Base-by-base conservation (phyloP, 1,284 basidiomycete genomes). In the Leccinum solheimii region DNA sequence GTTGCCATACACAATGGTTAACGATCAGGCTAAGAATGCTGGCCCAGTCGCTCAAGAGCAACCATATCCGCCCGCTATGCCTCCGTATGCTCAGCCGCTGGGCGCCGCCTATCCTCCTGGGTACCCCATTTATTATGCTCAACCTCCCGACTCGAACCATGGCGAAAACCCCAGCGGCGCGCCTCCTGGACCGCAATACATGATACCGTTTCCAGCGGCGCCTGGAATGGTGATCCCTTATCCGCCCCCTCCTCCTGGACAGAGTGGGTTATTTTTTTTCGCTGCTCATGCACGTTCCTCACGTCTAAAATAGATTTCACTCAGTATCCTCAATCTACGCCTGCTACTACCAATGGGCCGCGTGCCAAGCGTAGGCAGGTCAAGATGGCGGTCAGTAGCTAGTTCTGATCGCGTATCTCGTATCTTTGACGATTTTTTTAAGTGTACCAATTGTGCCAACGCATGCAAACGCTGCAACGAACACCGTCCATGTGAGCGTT, bases 391-490 rank as follows among this genome's bases (percentile, higher is more conserved):
- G 88, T 91, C 72, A 77, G 87, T 69, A 21, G 10, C 45, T 5
- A 7, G 38, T 30, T 40, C 36, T 40, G 36, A 50, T 60, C 19
- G 2, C 16, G 53, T 43, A 16, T 56, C 13, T 56, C 19, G 32
- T 40, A 55, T 57, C 50, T 58, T 55, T 62, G 23, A 63, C 40
- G 48, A 14, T 23, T 53, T 56, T 30, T 49, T 26, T 56, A 57
- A 63, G 84, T 94, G 92, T 75, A 92, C 91, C 2, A 92, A 93
- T 70, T 94, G 92, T 72, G 92, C 92, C 21, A 82, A 83, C 30
- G 92, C 92, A 0, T 94, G 92, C 77, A 94, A 94, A 72, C 88
- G 91, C 56, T 94, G 92, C 68, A 90, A 94, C 73, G 90, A 93
- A 60, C 76, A 76, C 3, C 84, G 92, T 5, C 92, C 92, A 3